Evolutionary conservation across 306 rosid genomes (phyloP), one percentile per base, ranked within the genome.

Genomic region (Cucumis cinereus): DNA sequence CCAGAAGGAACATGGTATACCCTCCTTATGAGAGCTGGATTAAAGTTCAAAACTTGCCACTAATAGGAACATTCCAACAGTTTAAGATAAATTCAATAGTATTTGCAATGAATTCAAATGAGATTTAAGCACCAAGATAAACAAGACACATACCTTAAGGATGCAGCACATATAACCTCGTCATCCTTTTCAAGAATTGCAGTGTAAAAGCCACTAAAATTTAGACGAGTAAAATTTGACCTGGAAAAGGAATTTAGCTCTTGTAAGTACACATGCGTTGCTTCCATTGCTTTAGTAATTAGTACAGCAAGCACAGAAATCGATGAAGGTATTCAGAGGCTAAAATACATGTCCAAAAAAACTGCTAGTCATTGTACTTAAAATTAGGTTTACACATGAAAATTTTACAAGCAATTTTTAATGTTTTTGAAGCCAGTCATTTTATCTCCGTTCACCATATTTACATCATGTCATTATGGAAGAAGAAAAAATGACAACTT

Each of bases 161-260:
- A 82, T 55, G 98, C 98, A 13, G 90, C 94, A 82, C 58, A 73
- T 45, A 90, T 75, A 7, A 93, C 82, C 87, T 93, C 98, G 9
- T 93, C 94, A 81, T 87, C 94, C 86, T 89, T 91, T 83, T 91
- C 94, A 49, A 93, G 90, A 85, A 90, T 84, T 61, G 88, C 90
- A 83, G 98, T 91, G 85, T 90, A 75, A 81, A 93, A 93, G 68
- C 98, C 91, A 79, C 91, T 82, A 59, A 86, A 87, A 64, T 88
- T 82, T 58, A 93, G 90, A 43, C 98, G 89, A 74, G 86, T 91
- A 79, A 93, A 89, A 77, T 93, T 93, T 76, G 98, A 93, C 90
- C 98, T 93, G 87, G 77, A 71, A 82, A 62, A 73, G 73, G 45
- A 82, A 84, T 35, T 75, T 49, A 77, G 53, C 43, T 71, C 53